Evolutionary conservation across 768 basidiomycete genomes (phyloP), one percentile per base, ranked within the genome.

Genomic region (Amanita rimosa): DNA sequence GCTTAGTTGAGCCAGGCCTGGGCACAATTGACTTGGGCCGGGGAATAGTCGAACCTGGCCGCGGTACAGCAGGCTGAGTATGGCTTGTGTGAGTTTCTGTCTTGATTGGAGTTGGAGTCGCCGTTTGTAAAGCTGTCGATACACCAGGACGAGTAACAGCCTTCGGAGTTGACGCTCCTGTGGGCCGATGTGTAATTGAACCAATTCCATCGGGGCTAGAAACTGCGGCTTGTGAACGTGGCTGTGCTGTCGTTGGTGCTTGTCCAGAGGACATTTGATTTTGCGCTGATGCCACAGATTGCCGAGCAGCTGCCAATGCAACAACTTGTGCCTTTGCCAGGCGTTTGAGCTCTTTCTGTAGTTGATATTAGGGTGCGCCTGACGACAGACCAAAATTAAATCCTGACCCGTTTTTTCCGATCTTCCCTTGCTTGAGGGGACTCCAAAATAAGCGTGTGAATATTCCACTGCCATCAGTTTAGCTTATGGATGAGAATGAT

Each of bases 381-480:
- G 37, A 26, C 34, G 26, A 26, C 19, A 27, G 44, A 47, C 43
- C 36, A 33, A 54, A 39, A 51, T 49, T 17, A 40, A 45, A 53
- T 39, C 75, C 83, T 57, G 42, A 84, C 83, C 70, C 82, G 76
- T 67, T 77, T 81, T 71, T 80, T 85, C 60, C 83, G 71, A 65
- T 86, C 84, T 62, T 86, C 85, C 48, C 79, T 68, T 36, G 83
- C 85, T 64, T 86, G 85, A 1, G 81, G 76, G 4, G 83, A 79
- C 62, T 84, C 83, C 26, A 74, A 64, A 3, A 86, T 69, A 19
- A 85, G 67, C 6, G 75, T 62, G 48, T 69, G 73, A 13, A 74
- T 65, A 57, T 85, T 86, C 83, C 84, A 86, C 84, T 86, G 38
- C 44, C 33, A 37, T 44, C 42, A 49, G 17, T 43, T 48, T 48